A percentile compares a stretch with the other conserved stretches of the same genome.
phyloP scores from a whole-genome alignment of 495 filamentous ascomycete species.

The Tuber microsphaerosporum region DNA sequence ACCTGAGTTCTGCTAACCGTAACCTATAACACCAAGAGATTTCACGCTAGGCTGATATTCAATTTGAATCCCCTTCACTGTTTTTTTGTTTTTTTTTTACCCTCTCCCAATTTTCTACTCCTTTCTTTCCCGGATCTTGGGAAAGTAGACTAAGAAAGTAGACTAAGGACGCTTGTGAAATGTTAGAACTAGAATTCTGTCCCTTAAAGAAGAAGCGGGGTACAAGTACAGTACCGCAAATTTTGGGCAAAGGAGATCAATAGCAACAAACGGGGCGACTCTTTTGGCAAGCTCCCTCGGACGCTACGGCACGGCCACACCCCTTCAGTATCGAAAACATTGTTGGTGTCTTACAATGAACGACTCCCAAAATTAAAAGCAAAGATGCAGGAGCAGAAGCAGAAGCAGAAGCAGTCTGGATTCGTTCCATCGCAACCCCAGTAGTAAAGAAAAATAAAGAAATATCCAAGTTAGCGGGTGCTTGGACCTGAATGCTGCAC shows the following conservation, averaged over 20 bases:
- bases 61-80: neutral
- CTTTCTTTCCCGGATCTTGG: neutral
- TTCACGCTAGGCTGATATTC: neutral
- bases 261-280: neutral
- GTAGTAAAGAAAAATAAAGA: neutral
- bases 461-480: neutral
- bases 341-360: slow-evolving; percentile 1
- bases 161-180: neutral
- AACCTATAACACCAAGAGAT: neutral
- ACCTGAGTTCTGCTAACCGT: neutral
- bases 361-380: neutral
- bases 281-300: neutral
- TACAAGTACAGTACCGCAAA: neutral
- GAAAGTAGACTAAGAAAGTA: neutral
- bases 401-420: neutral
- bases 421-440: neutral
- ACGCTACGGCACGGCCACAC: neutral
- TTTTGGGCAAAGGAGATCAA: neutral
- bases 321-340: neutral
- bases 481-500: neutral
- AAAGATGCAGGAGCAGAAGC: neutral
- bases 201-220: neutral
- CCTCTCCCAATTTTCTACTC: neutral
- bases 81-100: neutral
- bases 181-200: neutral